Evolutionary conservation across 106 monocot species (phyloP).

Genomic region (Dendrobium chrysotoxum): DNA sequence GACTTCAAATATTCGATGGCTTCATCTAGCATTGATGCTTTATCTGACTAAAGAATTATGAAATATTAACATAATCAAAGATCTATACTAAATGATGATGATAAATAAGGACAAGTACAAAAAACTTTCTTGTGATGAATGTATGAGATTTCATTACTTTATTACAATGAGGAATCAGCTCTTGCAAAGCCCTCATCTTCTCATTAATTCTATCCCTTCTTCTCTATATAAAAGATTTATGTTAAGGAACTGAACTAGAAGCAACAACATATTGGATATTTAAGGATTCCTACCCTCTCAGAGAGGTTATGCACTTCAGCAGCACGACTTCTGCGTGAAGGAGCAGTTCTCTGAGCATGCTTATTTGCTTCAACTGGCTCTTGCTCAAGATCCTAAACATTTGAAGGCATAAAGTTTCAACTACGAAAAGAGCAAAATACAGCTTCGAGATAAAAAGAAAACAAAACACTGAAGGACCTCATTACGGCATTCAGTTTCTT

Average conservation of each 20-base stretch:
- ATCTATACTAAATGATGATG: too few species aligned
- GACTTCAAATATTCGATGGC: conserved; percentile 62
- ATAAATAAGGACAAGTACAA: too few species aligned
- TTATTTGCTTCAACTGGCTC: conserved; percentile 43
- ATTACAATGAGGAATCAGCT: conserved; percentile 91
- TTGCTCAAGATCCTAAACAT: conserved; percentile 52
- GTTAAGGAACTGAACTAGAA: neutral
- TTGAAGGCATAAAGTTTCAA: neutral
- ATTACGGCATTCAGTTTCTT: conserved; percentile 58
- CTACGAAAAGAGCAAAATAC: neutral
- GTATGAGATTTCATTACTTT: conserved; percentile 34
- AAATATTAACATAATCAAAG: neutral
- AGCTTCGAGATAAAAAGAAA: neutral
- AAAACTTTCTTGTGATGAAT: too few species aligned
- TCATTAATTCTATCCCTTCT: conserved; percentile 95
- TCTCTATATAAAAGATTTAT: conserved; percentile 38
- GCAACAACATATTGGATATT: neutral
- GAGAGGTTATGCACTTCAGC: conserved; percentile 95
- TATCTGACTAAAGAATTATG: conserved; percentile 41
- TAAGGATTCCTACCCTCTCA: conserved; percentile 51
- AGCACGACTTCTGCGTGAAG: conserved; percentile 65
- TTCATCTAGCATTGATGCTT: conserved; percentile 65
- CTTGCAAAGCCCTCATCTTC: conserved; percentile 95
- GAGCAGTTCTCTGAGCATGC: conserved; percentile 21
- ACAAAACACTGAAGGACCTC: conserved; percentile 34